Base-by-base conservation (phyloP, 1,284 basidiomycete genomes). In the Meira miltonrushii region DNA sequence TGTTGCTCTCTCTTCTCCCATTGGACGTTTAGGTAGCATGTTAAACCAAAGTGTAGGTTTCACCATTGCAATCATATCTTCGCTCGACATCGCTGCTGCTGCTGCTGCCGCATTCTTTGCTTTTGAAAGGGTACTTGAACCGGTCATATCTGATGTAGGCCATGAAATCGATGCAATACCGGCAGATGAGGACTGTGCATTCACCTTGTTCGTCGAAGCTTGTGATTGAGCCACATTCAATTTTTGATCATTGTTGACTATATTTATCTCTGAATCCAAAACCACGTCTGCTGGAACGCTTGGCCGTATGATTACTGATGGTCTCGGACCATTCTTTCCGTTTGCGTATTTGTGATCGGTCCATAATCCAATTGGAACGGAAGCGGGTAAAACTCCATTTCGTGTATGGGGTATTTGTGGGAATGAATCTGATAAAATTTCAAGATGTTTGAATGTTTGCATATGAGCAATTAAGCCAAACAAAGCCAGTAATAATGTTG, bases 391-490 rank as follows among this genome's bases (percentile, higher is more conserved):
- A 10, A 55, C 25, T 41, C 28, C 41, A 55, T 17, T 44, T 25
- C 6, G 56, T 3, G 17, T 11, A n/a, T n/a, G 61, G 0, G 69
- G 67, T 33, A 68, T 62, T 33, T 65, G 62, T 21, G 69, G 67
- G 0, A 72, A 46, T 7, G 61, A 60, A 4, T 67, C 52, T 2
- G 43, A 57, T 39, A 72, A 59, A 41, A 63, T 28, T 21, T 61
- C 62, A 1, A 69, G 55, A 63, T 62, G 65, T 19, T 62, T 61
- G 55, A 58, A 68, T 37, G 58, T 55, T 40, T 67, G 70, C 49
- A 68, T 56, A 28, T 72, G 69, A 17, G 65, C 50, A 39, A 68
- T 15, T 50, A 72, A 64, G 50, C 68, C 69, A 11, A 68, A 51
- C 10, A 66, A n/a, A 1, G 69, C 69, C n/a, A 72, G 62, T 2